These are phyloP conservation scores for Globisporangium carolinianum DNA, from an alignment of 352 stramenopile species.

Conservation along the genomic window DNA sequence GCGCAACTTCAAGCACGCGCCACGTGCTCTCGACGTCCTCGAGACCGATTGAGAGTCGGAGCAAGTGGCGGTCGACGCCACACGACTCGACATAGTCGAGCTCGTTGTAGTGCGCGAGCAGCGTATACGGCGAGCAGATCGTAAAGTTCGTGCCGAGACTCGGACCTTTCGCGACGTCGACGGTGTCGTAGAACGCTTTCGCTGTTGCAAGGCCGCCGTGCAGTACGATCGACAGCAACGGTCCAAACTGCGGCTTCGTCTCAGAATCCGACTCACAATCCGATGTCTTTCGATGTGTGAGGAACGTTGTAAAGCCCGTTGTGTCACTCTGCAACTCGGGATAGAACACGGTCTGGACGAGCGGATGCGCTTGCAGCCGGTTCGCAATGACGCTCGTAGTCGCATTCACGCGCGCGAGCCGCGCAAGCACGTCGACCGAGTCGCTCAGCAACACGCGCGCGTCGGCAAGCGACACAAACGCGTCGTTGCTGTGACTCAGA, in stretches of 20 bases:
- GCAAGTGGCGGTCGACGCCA: constrained; percentile 86
- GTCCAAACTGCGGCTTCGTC: constrained; percentile 52
- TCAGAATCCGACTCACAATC: too few relatives aligned
- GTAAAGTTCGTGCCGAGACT: constrained; percentile 94
- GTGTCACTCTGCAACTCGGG: constrained; percentile 45
- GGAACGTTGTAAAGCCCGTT: constrained; percentile 58
- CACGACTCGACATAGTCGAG: constrained; percentile 89
- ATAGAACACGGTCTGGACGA: constrained; percentile 87
- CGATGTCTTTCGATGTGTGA: constrained; percentile 13
- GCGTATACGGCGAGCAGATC: constrained; percentile 88
- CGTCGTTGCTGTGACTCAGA: constrained; percentile 31
- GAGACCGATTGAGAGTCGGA: constrained; percentile 89
- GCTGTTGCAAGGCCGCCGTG: constrained; percentile 55
- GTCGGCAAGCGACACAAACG: constrained; percentile 61
- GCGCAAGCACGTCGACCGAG: constrained; percentile 64
- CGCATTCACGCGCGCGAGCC: constrained; percentile 74
- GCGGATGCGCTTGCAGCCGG: constrained; percentile 58
- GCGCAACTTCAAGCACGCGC: constrained; percentile 9
- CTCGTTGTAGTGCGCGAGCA: constrained; percentile 91
- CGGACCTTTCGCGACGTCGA: constrained; percentile 81
- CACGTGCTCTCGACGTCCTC: constrained; percentile 81
- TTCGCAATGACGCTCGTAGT: constrained; percentile 63
- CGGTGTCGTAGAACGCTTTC: constrained; percentile 84
- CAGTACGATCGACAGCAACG: constrained; percentile 86
- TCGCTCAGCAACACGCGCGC: constrained; percentile 36